Conservation (phyloP, 106 monocot genomes). For the Alisma plantagoaquatica region DNA sequence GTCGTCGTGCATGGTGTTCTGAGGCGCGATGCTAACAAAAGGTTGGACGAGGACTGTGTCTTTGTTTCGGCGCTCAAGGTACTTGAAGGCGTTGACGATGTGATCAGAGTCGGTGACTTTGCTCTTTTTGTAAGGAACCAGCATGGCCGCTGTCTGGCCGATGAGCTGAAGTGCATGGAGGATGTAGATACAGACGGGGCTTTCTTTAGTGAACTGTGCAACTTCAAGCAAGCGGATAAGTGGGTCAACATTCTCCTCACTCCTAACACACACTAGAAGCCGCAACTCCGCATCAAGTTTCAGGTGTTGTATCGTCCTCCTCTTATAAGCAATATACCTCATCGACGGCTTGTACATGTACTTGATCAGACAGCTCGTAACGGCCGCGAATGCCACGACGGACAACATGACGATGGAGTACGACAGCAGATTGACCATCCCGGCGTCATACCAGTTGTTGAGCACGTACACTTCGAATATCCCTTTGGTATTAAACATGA, state of each 20-base stretch:
- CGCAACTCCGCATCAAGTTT: conserved; percentile 3
- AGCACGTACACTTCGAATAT: conserved; percentile 7
- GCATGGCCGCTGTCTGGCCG: conserved; percentile 7
- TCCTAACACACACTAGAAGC: conserved; percentile 4
- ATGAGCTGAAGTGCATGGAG: conserved; percentile 13
- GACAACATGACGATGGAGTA: conserved; percentile 3
- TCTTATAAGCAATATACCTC: conserved; percentile 4
- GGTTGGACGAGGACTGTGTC: neutral
- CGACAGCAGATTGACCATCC: neutral
- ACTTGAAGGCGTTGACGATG: conserved; percentile 12
- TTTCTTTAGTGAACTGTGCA: neutral
- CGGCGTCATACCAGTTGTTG: neutral
- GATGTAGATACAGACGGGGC: conserved; percentile 1
- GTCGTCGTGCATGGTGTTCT: conserved; percentile 10
- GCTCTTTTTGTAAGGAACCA: conserved; percentile 1
- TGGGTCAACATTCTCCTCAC: conserved; percentile 9
- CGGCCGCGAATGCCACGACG: neutral
- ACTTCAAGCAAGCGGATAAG: conserved; percentile 5
- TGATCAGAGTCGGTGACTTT: neutral
- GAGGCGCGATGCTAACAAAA: conserved; percentile 4
- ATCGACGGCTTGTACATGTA: conserved; percentile 10
- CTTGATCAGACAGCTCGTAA: conserved; percentile 3
- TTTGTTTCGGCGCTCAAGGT: neutral
- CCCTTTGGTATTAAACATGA: conserved; percentile 9
- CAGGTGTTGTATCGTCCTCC: conserved; percentile 8